phyloP scores from a whole-genome alignment of 108 stramenopile genomes.

The Skeletonema costatum region DNA sequence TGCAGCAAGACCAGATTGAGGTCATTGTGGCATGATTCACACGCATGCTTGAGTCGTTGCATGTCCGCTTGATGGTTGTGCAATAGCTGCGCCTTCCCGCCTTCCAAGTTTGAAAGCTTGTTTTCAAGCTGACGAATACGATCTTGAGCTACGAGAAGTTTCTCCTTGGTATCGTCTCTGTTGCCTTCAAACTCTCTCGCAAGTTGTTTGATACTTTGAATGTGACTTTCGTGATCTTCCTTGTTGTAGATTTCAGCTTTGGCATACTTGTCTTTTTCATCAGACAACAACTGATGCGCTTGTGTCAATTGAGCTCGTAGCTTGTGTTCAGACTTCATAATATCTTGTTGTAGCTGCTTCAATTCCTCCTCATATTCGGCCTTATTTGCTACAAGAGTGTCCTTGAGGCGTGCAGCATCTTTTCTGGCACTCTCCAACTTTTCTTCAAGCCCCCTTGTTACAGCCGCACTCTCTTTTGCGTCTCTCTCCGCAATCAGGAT shows the following conservation, averaged over 20 bases:
- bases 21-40: slow-evolving; percentile 33
- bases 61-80: slow-evolving; percentile 15
- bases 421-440: not conserved
- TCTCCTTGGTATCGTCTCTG: slow-evolving; percentile 20
- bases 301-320: slow-evolving; percentile 16
- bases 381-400: not conserved
- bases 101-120: slow-evolving; percentile 13
- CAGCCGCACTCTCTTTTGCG: not conserved
- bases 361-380: slow-evolving; percentile 8
- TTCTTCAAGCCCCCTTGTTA: slow-evolving; percentile 16
- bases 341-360: not conserved
- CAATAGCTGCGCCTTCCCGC: slow-evolving; percentile 9
- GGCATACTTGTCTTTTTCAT: slow-evolving; percentile 31
- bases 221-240: slow-evolving; percentile 32
- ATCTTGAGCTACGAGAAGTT: slow-evolving; percentile 28
- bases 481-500: slow-evolving; percentile 9
- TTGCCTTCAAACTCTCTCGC: slow-evolving; percentile 19
- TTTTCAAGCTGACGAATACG: slow-evolving; percentile 24
- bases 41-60: slow-evolving; percentile 36
- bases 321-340: not conserved
- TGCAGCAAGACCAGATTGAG: slow-evolving; percentile 15
- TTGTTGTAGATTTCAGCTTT: slow-evolving; percentile 8
- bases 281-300: not conserved
- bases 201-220: slow-evolving; percentile 27
- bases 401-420: slow-evolving; percentile 12